These are phyloP conservation scores for Glonium stellatum DNA, from an alignment of 495 filamentous ascomycete genomes.

Conservation along the genomic window DNA sequence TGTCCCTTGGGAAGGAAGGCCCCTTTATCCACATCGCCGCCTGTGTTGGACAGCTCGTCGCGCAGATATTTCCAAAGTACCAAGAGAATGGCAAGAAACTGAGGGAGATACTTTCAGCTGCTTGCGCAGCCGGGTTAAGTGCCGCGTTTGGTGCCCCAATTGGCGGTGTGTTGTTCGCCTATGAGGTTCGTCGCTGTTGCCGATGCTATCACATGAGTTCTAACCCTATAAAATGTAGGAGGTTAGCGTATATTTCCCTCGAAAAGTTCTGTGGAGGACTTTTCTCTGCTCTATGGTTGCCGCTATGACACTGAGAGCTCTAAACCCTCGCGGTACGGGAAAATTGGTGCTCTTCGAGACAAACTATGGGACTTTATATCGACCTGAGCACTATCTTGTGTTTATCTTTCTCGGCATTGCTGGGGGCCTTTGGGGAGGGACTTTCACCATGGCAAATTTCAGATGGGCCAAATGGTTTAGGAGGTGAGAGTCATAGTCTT, in stretches of 20 bases:
- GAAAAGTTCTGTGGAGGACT: conserved; percentile 49
- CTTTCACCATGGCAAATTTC: conserved; percentile 49
- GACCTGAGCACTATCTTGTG: conserved; percentile 45
- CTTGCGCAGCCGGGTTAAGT: conserved; percentile 46
- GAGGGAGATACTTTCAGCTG: conserved; percentile 48
- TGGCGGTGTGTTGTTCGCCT: conserved; percentile 48
- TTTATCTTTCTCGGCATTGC: conserved; percentile 48
- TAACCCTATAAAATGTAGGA: conserved; percentile 21
- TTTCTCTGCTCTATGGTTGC: conserved; percentile 50
- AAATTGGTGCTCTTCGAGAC: conserved; percentile 52
- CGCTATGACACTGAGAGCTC: conserved; percentile 43
- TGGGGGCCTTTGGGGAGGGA: conserved; percentile 48
- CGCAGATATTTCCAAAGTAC: conserved; percentile 45
- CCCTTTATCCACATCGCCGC: conserved; percentile 54
- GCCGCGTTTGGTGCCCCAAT: conserved; percentile 52
- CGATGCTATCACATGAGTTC: not conserved
- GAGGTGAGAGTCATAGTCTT: conserved; percentile 23
- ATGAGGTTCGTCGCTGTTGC: conserved; percentile 21
- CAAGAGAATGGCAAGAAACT: conserved; percentile 44
- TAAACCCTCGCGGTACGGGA: conserved; percentile 50
- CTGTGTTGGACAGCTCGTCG: conserved; percentile 48
- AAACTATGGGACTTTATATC: conserved; percentile 46
- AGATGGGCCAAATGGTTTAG: conserved; percentile 48
- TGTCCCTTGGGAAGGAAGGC: conserved; percentile 53
- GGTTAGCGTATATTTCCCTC: conserved; percentile 47